phyloP scores from a whole-genome alignment of 129 eudicot genomes.

The Centella asiatica region DNA sequence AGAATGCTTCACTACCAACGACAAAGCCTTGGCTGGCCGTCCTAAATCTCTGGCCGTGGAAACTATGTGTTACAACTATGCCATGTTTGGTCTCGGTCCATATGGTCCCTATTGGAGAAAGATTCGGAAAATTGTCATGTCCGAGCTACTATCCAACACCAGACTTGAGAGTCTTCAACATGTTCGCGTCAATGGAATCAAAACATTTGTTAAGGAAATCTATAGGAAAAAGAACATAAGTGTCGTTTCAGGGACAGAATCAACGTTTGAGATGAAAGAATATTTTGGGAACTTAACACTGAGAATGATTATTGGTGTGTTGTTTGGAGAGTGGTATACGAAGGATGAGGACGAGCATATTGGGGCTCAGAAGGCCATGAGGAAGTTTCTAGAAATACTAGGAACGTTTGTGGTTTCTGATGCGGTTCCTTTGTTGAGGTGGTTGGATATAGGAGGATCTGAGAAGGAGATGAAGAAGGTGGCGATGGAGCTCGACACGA shows the following conservation, averaged over 20 bases:
- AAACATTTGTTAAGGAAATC: too few relatives aligned
- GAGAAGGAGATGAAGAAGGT: constrained; percentile 19
- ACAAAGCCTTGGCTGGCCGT: constrained; percentile 20
- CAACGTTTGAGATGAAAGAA: constrained; percentile 17
- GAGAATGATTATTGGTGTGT: constrained; percentile 1
- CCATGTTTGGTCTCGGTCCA: constrained; percentile 20
- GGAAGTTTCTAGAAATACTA: constrained; percentile 15
- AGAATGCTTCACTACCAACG: constrained; percentile 16
- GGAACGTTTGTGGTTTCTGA: constrained; percentile 30
- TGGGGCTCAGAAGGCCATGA: not conserved
- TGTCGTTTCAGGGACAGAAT: too few relatives aligned
- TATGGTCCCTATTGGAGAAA: constrained; percentile 32
- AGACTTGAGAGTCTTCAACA: too few relatives aligned
- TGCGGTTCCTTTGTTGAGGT: constrained; percentile 17
- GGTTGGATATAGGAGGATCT: constrained; percentile 25
- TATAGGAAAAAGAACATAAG: too few relatives aligned
- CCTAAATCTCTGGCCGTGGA: constrained; percentile 7
- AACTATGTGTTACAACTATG: constrained; percentile 25
- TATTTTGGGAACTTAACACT: constrained; percentile 15
- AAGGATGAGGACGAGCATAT: constrained; percentile 8
- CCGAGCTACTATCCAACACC: too few relatives aligned
- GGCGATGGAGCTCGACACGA: constrained; percentile 17
- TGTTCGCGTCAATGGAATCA: too few relatives aligned
- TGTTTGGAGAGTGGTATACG: constrained; percentile 15
- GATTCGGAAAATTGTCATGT: constrained; percentile 25